These are phyloP conservation scores for Calamus simplicifolius DNA, from an alignment of 176 grass and related monocot species.

Conservation along the genomic window DNA sequence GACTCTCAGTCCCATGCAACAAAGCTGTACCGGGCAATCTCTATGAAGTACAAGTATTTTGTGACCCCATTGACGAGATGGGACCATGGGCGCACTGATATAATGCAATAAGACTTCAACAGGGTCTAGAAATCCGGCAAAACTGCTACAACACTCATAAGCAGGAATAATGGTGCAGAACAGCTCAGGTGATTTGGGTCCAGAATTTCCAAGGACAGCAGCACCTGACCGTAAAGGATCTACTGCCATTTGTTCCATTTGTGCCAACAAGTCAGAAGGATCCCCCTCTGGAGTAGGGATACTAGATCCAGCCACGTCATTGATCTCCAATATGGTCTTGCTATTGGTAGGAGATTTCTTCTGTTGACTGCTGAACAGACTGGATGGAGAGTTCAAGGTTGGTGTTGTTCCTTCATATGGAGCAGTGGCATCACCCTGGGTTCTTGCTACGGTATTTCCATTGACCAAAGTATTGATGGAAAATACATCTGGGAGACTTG, in stretches of 20 bases:
- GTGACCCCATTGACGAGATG: conserved; percentile 37
- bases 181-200: neutral
- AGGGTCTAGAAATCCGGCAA: conserved; percentile 50
- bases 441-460: conserved; percentile 42
- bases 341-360: too few species aligned
- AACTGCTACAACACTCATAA: conserved; percentile 38
- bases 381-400: conserved; percentile 19
- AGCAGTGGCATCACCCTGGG: conserved; percentile 23
- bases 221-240: conserved; percentile 14
- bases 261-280: conserved; percentile 39
- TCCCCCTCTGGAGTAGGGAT: conserved; percentile 17
- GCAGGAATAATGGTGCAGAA: conserved; percentile 21
- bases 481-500: conserved; percentile 70
- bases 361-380: conserved; percentile 15
- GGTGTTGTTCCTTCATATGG: conserved; percentile 19
- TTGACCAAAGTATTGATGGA: conserved; percentile 31
- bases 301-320: conserved; percentile 17
- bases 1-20: conserved; percentile 37
- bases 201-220: neutral
- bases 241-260: conserved; percentile 59
- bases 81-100: conserved; percentile 39
- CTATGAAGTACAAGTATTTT: conserved; percentile 44
- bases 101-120: conserved; percentile 39
- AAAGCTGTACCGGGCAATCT: conserved; percentile 46
- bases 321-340: conserved; percentile 4